A percentile compares a stretch with the other conserved stretches of the same genome.
phyloP scores from a whole-genome alignment of 1,284 basidiomycete species.

The Puccinia sorghi region DNA sequence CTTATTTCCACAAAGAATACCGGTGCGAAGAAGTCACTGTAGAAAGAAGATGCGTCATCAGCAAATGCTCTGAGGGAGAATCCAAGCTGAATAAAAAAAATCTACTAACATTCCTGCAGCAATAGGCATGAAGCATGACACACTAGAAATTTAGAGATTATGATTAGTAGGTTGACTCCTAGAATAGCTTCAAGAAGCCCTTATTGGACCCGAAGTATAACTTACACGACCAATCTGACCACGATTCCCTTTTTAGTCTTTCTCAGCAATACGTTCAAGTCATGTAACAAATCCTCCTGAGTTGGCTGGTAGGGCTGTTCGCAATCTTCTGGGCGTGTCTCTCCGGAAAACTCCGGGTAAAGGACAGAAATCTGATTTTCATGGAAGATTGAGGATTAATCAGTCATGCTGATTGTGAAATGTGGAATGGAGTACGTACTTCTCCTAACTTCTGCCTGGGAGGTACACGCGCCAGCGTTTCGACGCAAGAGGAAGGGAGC shows the following conservation, averaged over 20 bases:
- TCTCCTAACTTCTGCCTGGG: constrained; percentile 40
- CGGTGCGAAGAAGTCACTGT: constrained; percentile 47
- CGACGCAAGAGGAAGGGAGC: constrained; percentile 47
- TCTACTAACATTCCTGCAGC: constrained; percentile 36
- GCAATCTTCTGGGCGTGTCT: neutral
- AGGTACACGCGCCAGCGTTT: constrained; percentile 43
- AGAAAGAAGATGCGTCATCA: neutral
- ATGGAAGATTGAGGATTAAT: neutral
- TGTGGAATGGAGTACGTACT: constrained; percentile 2
- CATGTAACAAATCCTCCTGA: constrained; percentile 36
- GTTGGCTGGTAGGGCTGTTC: constrained; percentile 47
- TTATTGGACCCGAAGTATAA: neutral
- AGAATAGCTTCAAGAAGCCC: neutral
- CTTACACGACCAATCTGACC: constrained; percentile 29
- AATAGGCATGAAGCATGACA: constrained; percentile 36
- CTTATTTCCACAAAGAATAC: constrained; percentile 48
- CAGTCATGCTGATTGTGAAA: neutral
- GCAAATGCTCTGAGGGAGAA: neutral
- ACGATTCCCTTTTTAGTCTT: constrained; percentile 32
- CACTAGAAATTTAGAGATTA: neutral
- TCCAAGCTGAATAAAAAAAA: neutral
- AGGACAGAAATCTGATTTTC: constrained; percentile 6
- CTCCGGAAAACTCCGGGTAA: constrained; percentile 2
- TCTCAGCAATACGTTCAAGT: constrained; percentile 35
- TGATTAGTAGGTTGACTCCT: neutral